phyloP scores from a whole-genome alignment of 352 stramenopile species.

The Pilasporangium apinafurcum region DNA sequence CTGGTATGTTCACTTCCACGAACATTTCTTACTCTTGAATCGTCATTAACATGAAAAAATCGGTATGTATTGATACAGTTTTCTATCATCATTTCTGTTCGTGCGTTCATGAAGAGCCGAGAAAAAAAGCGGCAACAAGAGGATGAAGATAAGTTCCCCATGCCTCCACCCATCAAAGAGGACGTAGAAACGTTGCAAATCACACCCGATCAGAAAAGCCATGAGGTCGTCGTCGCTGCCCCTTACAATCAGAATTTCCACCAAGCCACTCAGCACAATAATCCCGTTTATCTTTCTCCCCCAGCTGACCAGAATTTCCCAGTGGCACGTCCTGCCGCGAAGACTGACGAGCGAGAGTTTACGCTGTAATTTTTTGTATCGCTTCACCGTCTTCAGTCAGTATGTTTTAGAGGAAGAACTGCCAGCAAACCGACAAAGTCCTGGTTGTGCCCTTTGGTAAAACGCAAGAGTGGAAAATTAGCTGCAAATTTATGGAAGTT shows the following conservation, averaged over 20 bases:
- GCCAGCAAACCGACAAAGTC: too few relatives aligned
- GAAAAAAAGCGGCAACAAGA: constrained; percentile 15
- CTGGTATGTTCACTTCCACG: constrained; percentile 12
- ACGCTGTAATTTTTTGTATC: too few relatives aligned
- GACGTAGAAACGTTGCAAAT: constrained; percentile 14
- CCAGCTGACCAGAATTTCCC: constrained; percentile 10
- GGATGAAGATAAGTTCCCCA: neutral
- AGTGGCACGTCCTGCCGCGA: constrained; percentile 1
- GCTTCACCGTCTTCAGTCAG: too few relatives aligned
- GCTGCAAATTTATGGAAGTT: too few relatives aligned
- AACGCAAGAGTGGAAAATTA: too few relatives aligned
- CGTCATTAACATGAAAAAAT: too few relatives aligned
- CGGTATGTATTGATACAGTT: too few relatives aligned
- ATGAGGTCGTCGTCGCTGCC: constrained; percentile 1
- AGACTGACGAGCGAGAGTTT: constrained; percentile 11
- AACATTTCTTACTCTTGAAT: neutral
- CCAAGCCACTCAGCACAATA: neutral
- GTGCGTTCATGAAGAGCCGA: constrained; percentile 35
- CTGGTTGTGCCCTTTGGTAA: too few relatives aligned
- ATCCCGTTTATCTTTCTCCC: too few relatives aligned
- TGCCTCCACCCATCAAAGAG: constrained; percentile 7
- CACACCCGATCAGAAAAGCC: constrained; percentile 10
- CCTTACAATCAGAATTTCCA: constrained; percentile 1
- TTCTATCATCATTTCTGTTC: constrained; percentile 50
- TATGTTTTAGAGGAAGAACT: too few relatives aligned